Percentiles rank a stretch among this genome's conserved stretches.
phyloP scores from a whole-genome alignment of 192 early-diverging fungal species.

The Martensiomyces pterosporus region DNA sequence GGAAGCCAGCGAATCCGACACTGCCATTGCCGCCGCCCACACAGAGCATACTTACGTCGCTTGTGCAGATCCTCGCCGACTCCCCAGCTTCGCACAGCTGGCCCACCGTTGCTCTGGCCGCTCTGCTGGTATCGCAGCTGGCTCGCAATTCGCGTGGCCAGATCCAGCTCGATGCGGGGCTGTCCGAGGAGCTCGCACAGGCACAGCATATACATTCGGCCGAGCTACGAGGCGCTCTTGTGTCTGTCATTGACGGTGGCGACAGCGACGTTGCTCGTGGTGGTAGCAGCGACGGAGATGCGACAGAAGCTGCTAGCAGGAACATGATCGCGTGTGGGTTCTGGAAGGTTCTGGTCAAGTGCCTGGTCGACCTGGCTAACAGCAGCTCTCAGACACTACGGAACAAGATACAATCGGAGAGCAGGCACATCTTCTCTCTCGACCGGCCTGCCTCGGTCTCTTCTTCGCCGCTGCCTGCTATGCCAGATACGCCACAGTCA shows the following conservation, averaged over 20 bases:
- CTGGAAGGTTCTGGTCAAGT: constrained; percentile 35
- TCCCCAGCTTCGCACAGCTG: constrained; percentile 22
- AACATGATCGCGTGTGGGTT: constrained; percentile 10
- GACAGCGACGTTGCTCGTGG: neutral
- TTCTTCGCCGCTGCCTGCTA: neutral
- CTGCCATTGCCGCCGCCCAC: constrained; percentile 17
- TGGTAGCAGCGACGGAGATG: neutral
- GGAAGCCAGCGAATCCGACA: too few species aligned
- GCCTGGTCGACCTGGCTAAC: constrained; percentile 40
- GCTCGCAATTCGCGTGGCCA: constrained; percentile 12
- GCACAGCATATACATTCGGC: constrained; percentile 27
- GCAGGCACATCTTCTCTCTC: constrained; percentile 18
- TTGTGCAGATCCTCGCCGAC: constrained; percentile 39
- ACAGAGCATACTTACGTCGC: constrained; percentile 16
- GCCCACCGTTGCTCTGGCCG: constrained; percentile 32
- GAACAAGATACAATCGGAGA: constrained; percentile 31
- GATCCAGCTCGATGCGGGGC: constrained; percentile 14
- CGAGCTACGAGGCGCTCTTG: constrained; percentile 35
- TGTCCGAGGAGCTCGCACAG: constrained; percentile 15
- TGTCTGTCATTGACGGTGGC: neutral
- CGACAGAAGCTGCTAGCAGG: neutral
- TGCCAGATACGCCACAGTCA: too few species aligned
- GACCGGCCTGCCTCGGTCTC: neutral
- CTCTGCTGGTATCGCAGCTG: constrained; percentile 26
- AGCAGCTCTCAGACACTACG: constrained; percentile 22